Percentiles rank a stretch among this genome's conserved stretches.
phyloP scores from a whole-genome alignment of 768 basidiomycete species.

The Xerocomellus chrysenteron region DNA sequence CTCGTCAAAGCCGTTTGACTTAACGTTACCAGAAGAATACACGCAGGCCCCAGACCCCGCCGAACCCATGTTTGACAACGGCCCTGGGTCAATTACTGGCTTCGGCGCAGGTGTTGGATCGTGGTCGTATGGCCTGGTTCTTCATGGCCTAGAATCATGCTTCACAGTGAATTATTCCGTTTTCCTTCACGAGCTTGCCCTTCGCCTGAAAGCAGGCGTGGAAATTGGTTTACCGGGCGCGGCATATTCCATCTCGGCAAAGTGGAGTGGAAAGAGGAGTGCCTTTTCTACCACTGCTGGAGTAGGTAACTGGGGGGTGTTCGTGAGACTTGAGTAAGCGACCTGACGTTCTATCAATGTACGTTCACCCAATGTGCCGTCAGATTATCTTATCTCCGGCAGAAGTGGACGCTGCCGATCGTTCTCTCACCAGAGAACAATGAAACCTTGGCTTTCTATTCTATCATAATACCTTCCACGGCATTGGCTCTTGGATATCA shows the following conservation, averaged over 20 bases:
- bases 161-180: conserved; percentile 53
- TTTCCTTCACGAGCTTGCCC: conserved; percentile 53
- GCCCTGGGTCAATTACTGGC: conserved; percentile 51
- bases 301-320: conserved; percentile 46
- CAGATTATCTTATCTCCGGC: conserved; percentile 58
- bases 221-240: conserved; percentile 49
- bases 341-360: conserved; percentile 4
- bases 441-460: conserved; percentile 47
- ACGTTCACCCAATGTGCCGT: conserved; percentile 15
- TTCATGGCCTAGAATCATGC: conserved; percentile 48
- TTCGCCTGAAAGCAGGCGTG: conserved; percentile 49
- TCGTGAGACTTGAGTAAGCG: conserved; percentile 54
- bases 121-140: conserved; percentile 48
- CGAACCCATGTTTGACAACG: conserved; percentile 25
- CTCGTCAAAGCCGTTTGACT: conserved; percentile 43
- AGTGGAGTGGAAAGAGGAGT: conserved; percentile 48
- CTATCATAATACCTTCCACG: conserved; percentile 55
- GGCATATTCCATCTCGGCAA: conserved; percentile 42
- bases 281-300: conserved; percentile 46
- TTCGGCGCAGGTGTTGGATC: conserved; percentile 46
- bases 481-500: conserved; percentile 54
- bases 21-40: conserved; percentile 27
- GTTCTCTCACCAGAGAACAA: conserved; percentile 51
- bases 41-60: conserved; percentile 19
- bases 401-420: conserved; percentile 57